Percentiles rank a stretch among this genome's conserved stretches.
phyloP scores from a whole-genome alignment of 208 protist species.

The Leishmania lainsoni region DNA sequence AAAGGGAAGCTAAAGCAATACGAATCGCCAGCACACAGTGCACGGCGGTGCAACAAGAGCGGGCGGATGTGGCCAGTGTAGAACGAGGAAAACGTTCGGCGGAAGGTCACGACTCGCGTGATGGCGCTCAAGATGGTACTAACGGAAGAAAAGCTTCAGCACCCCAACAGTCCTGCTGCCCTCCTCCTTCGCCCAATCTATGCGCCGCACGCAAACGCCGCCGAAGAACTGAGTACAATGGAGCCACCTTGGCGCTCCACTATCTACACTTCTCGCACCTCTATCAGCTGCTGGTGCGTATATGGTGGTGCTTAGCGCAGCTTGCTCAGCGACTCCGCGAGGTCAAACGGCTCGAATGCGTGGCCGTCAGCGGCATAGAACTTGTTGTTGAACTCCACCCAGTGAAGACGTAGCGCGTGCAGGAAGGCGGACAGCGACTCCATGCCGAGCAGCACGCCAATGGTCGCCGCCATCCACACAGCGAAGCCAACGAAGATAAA shows the following conservation, averaged over 20 bases:
- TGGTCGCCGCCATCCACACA: slow-evolving; percentile 93
- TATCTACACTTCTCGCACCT: not conserved
- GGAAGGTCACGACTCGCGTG: not conserved
- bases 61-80: not conserved
- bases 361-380: slow-evolving; percentile 96
- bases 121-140: not conserved
- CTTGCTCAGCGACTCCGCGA: slow-evolving; percentile 63
- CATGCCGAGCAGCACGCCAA: slow-evolving; percentile 98
- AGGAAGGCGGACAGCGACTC: slow-evolving; percentile 99
- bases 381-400: slow-evolving; percentile 98
- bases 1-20: not conserved
- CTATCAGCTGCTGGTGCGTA: not conserved
- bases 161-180: not conserved
- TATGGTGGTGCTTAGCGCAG: slow-evolving; percentile 9
- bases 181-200: not conserved
- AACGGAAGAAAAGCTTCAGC: not conserved
- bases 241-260: not conserved
- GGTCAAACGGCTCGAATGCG: slow-evolving; percentile 91
- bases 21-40: not conserved
- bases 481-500: slow-evolving; percentile 87
- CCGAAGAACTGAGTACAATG: not conserved
- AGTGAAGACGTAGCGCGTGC: slow-evolving; percentile 98
- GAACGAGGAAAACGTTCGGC: not conserved
- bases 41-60: not conserved
- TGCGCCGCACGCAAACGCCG: not conserved